phyloP scores from a whole-genome alignment of 768 basidiomycete genomes.

The Rhodotorula diobovata region DNA sequence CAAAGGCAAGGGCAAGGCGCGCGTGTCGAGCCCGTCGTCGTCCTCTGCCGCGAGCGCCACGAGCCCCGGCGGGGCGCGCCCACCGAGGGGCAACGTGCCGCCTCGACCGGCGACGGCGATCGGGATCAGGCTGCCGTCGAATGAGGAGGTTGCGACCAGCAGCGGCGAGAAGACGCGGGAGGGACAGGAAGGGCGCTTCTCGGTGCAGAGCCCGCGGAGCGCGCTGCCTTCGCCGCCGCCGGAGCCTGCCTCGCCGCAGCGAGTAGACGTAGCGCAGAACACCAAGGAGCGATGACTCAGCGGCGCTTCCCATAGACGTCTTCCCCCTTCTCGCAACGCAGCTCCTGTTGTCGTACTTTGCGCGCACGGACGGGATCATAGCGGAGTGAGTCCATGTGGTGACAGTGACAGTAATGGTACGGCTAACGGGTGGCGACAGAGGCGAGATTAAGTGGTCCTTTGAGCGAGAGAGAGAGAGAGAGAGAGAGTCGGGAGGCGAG shows the following conservation, averaged over 20 bases:
- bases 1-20: not conserved
- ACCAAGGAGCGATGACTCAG: not conserved
- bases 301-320: no score
- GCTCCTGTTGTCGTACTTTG: no score
- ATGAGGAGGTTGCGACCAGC: no score
- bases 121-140: not conserved
- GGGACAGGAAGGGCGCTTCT: not conserved
- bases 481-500: no score
- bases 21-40: not conserved
- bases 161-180: not conserved
- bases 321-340: no score
- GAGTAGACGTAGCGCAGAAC: no score
- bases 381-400: no score
- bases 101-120: constrained; percentile 19
- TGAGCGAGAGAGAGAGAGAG: no score
- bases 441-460: no score
- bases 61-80: not conserved
- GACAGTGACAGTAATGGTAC: no score
- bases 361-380: no score
- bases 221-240: constrained; percentile 16
- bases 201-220: not conserved
- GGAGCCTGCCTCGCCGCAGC: not conserved
- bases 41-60: not conserved
- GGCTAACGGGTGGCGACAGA: no score
- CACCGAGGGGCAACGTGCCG: constrained; percentile 10